Evolutionary conservation across 371 early-diverging fungal species (phyloP), one percentile per base, ranked within the genome.

Genomic region (Gilbertella persicaria): DNA sequence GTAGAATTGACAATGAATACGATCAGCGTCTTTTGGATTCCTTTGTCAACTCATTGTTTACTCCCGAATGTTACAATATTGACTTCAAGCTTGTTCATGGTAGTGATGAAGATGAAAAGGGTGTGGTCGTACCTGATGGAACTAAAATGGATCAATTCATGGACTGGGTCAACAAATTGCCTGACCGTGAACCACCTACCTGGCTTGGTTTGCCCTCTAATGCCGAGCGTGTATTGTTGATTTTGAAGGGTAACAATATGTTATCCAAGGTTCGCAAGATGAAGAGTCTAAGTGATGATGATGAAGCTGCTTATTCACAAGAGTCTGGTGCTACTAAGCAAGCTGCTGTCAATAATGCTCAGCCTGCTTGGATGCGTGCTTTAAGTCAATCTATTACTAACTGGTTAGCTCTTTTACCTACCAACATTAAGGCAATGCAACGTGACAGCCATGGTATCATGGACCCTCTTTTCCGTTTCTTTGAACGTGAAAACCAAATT

Each of bases 131-230:
- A 1, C 99, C 98, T 36, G 98, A 97, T 44, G 96, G 92, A 35
- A 93, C 87, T n/a, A 82, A 82, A 64, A 75, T 90, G 60, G 88
- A 90, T 3, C 89, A 95, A 46, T 94, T 97, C 67, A 43, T 92
- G 57, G 80, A 83, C 5, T 99, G 99, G 99, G 92, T 91, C 38
- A 76, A 78, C 33, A 79, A 76, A 29, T 66, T 98, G 49, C 96
- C 97, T 8, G 96, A 95, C 33, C 85, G 87, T 53, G 93, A 98
- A 69, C 96, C 98, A 13, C 98, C 99, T 17, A 84, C 89, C 14
- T 98, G 99, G 99, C 81, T 98, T 43, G 97, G 99, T 12, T 80
- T 98, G 40, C 97, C 97, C n/a, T 66, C 80, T 14, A 93, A 94
- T 61, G 97, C 99, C 13, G 98, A 98, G 66, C 87, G 85, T 46